phyloP scores from a whole-genome alignment of 2,329 filamentous ascomycete species.

The Incumbomyces lentus region DNA sequence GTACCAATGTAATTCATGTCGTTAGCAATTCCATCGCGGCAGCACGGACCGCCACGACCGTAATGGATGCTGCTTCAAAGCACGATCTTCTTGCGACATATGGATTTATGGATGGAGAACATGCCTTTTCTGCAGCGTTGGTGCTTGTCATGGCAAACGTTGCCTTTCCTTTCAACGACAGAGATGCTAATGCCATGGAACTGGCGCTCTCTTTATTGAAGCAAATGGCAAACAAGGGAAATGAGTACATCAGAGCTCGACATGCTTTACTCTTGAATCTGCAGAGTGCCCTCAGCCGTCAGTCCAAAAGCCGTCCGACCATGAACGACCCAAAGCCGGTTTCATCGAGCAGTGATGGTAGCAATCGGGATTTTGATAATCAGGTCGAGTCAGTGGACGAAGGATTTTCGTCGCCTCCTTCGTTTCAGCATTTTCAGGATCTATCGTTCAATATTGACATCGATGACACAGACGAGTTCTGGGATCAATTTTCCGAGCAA shows the following conservation, averaged over 20 bases:
- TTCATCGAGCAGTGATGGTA: too few relatives aligned
- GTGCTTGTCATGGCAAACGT: slow-evolving; percentile 47
- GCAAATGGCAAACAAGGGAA: slow-evolving; percentile 44
- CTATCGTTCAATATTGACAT: slow-evolving; percentile 27
- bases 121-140: slow-evolving; percentile 45
- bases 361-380: neutral
- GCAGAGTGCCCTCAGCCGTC: slow-evolving; percentile 16
- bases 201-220: slow-evolving; percentile 37
- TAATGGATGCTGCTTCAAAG: slow-evolving; percentile 40
- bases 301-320: slow-evolving; percentile 14
- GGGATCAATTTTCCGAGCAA: slow-evolving; percentile 32
- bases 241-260: slow-evolving; percentile 38
- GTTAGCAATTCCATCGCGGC: slow-evolving; percentile 45
- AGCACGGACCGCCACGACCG: slow-evolving; percentile 39
- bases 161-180: slow-evolving; percentile 38
- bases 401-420: slow-evolving; percentile 8
- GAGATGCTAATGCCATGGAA: slow-evolving; percentile 37
- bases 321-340: slow-evolving; percentile 10
- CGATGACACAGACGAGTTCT: slow-evolving; percentile 31
- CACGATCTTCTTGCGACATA: slow-evolving; percentile 44
- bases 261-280: slow-evolving; percentile 31
- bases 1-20: slow-evolving; percentile 39
- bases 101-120: slow-evolving; percentile 49
- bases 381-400: slow-evolving; percentile 2
- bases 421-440: slow-evolving; percentile 20